Evolutionary conservation across 768 basidiomycete species (phyloP).

Genomic region (Auricularia cornea): DNA sequence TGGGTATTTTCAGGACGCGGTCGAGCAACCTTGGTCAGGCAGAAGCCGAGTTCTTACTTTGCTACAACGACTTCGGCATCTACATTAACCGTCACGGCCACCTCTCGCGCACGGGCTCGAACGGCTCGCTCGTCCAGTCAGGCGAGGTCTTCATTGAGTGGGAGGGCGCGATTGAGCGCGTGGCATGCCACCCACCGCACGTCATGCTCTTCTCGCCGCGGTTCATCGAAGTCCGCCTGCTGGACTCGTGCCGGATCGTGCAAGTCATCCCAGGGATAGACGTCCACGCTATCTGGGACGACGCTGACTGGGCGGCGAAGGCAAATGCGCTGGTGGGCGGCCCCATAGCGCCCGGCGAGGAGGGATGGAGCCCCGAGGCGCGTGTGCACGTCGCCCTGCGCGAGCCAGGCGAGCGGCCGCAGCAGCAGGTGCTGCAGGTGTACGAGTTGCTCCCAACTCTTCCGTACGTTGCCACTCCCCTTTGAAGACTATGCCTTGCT

Average conservation of each 20-base stretch:
- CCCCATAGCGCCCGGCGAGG: not conserved
- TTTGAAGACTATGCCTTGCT: not conserved
- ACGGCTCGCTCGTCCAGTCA: slow-evolving; percentile 10
- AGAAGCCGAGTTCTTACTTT: slow-evolving; percentile 33
- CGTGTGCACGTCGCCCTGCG: not conserved
- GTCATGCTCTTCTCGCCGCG: slow-evolving; percentile 26
- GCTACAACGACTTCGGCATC: slow-evolving; percentile 32
- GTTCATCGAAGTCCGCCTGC: slow-evolving; percentile 30
- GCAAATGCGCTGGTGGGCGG: not conserved
- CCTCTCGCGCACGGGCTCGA: slow-evolving; percentile 10
- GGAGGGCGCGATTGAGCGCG: slow-evolving; percentile 30
- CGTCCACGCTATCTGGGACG: slow-evolving; percentile 32
- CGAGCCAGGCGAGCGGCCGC: not conserved
- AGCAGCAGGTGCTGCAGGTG: not conserved
- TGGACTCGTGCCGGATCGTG: slow-evolving; percentile 15
- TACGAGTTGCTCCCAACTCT: slow-evolving; percentile 1
- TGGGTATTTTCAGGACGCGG: slow-evolving; percentile 31
- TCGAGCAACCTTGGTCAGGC: slow-evolving; percentile 6
- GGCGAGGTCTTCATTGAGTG: slow-evolving; percentile 30
- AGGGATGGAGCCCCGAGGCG: not conserved
- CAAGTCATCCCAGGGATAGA: slow-evolving; percentile 19
- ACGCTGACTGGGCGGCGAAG: not conserved
- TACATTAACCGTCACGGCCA: slow-evolving; percentile 34
- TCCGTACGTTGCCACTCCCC: not conserved
- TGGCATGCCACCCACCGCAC: slow-evolving; percentile 33